These are phyloP conservation scores for Sophora flavescens DNA, from an alignment of 306 rosid species.

Conservation along the genomic window DNA sequence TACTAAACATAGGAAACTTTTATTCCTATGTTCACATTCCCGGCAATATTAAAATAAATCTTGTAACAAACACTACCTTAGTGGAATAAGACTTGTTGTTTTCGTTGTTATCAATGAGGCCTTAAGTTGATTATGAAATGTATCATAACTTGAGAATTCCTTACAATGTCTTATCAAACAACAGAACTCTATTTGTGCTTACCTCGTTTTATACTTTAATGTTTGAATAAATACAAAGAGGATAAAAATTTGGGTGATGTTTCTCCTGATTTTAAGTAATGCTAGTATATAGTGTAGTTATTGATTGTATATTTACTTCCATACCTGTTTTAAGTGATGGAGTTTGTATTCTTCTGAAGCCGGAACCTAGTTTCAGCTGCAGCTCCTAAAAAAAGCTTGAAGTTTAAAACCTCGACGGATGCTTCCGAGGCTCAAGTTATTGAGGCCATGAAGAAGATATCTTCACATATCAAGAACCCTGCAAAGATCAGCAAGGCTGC, in stretches of 20 bases:
- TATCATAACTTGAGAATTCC: background rate
- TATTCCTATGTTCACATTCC: too few species aligned
- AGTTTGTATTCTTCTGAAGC: constrained; percentile 31
- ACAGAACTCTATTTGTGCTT: background rate
- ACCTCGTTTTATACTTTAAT: background rate
- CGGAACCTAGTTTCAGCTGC: constrained; percentile 54
- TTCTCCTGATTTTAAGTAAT: constrained; percentile 28
- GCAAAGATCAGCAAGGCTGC: constrained; percentile 86
- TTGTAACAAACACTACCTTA: too few species aligned
- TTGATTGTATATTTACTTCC: background rate
- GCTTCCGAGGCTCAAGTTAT: constrained; percentile 86
- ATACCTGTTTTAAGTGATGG: background rate
- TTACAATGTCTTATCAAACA: background rate
- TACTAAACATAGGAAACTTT: too few species aligned
- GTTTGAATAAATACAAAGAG: too few species aligned
- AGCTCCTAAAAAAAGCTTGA: constrained; percentile 76
- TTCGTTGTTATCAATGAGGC: background rate
- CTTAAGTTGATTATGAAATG: background rate
- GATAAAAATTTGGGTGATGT: background rate
- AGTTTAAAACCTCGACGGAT: constrained; percentile 85
- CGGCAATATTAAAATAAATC: too few species aligned
- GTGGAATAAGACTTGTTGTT: background rate
- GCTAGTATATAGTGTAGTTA: constrained; percentile 8
- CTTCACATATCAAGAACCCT: constrained; percentile 87
- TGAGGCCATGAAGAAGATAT: constrained; percentile 94